phyloP scores from a whole-genome alignment of 2,329 filamentous ascomycete species.

The Thielaviopsis euricoi region DNA sequence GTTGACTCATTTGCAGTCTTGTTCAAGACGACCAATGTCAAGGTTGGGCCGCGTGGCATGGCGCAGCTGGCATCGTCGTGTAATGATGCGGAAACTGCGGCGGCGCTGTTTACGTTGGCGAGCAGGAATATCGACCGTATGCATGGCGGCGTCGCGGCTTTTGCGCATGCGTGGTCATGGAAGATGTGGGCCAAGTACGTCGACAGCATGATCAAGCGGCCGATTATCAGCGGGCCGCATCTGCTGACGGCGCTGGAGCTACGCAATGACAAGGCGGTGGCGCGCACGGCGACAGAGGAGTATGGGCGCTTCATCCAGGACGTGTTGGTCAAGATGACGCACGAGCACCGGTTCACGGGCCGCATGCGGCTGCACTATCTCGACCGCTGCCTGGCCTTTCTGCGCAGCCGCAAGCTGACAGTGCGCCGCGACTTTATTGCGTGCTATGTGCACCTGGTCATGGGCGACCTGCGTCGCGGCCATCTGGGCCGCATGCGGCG shows the following conservation, averaged over 20 bases:
- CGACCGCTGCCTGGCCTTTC: constrained; percentile 16
- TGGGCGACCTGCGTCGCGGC: constrained; percentile 21
- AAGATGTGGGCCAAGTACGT: constrained; percentile 19
- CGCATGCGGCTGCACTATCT: constrained; percentile 17
- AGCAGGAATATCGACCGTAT: constrained; percentile 3
- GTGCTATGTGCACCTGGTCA: constrained; percentile 16
- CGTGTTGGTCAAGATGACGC: background rate
- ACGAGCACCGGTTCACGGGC: constrained; percentile 15
- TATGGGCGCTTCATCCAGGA: constrained; percentile 5
- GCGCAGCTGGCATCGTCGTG: constrained; percentile 12
- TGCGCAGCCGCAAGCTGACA: constrained; percentile 14
- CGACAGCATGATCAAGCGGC: constrained; percentile 18
- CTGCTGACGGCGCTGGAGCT: constrained; percentile 5
- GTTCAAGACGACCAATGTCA: background rate
- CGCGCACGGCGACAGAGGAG: constrained; percentile 1
- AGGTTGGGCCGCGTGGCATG: constrained; percentile 4
- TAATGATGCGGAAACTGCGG: constrained; percentile 16
- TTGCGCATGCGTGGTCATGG: constrained; percentile 18
- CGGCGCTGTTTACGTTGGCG: constrained; percentile 15
- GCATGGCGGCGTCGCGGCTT: constrained; percentile 5
- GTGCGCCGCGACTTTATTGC: constrained; percentile 17
- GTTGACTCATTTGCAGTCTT: constrained; percentile 11
- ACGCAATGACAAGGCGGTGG: background rate
- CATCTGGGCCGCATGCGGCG: constrained; percentile 19
- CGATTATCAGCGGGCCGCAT: background rate